Evolutionary conservation across 805 yeast genomes (phyloP).

Genomic region (Jamesozyma lodderae): DNA sequence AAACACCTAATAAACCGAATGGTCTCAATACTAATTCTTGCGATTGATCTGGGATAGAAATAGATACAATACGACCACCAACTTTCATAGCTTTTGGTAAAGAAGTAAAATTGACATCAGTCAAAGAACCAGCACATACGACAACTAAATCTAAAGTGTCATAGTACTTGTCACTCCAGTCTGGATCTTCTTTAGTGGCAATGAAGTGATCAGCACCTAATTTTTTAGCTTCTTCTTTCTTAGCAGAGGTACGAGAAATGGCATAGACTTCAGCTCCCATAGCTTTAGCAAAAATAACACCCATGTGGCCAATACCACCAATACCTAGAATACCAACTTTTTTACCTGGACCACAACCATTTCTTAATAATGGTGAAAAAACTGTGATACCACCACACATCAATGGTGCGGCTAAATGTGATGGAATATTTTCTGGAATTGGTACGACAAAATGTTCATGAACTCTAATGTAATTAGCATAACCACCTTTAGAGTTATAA

Average conservation of each 20-base stretch:
- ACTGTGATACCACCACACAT: conserved; percentile 74
- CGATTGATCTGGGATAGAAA: conserved; percentile 16
- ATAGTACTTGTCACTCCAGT: conserved; percentile 32
- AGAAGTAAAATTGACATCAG: conserved; percentile 33
- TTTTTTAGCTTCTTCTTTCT: conserved; percentile 41
- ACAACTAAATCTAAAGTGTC: conserved; percentile 40
- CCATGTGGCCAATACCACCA: conserved; percentile 53
- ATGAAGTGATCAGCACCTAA: conserved; percentile 48
- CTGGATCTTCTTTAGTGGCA: conserved; percentile 43
- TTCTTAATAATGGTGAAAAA: conserved; percentile 54
- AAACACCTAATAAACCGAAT: conserved; percentile 18
- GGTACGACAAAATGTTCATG: conserved; percentile 56
- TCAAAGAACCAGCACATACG: conserved; percentile 39
- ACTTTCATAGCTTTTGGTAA: conserved; percentile 25
- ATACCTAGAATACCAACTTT: conserved; percentile 47
- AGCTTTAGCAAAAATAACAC: conserved; percentile 48
- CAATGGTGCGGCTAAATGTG: conserved; percentile 59
- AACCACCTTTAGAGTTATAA: conserved; percentile 52
- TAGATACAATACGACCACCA: conserved; percentile 31
- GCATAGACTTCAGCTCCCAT: conserved; percentile 53
- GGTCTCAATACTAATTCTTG: conserved; percentile 13
- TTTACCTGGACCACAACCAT: conserved; percentile 41
- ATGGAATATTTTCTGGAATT: conserved; percentile 47
- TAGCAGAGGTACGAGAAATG: conserved; percentile 42
- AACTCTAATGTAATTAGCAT: conserved; percentile 54